Conservation (phyloP, 208 protist species). For the Vickermania ingenoplastis region DNA sequence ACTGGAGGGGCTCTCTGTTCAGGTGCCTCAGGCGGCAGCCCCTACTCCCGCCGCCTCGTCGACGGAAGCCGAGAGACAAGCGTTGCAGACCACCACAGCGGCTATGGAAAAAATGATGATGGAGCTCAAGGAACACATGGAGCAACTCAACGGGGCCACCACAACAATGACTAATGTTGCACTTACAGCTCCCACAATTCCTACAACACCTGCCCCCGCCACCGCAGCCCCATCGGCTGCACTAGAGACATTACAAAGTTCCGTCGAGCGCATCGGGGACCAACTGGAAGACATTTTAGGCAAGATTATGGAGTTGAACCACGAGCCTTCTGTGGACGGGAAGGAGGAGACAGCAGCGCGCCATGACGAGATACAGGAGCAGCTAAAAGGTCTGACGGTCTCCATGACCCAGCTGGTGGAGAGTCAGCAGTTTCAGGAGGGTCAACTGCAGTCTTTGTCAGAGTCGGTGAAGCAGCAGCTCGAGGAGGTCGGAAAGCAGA, state of each 20-base stretch:
- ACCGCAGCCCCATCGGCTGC: background rate
- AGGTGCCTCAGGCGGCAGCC: background rate
- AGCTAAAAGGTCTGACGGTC: background rate
- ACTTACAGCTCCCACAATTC: background rate
- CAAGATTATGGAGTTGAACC: background rate
- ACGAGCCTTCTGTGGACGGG: background rate
- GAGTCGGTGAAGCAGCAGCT: slow-evolving; percentile 4
- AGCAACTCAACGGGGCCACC: background rate
- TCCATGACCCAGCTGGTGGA: slow-evolving; percentile 1
- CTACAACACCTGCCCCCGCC: background rate
- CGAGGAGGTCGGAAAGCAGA: too few species aligned
- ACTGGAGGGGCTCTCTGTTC: background rate
- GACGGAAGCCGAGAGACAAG: background rate
- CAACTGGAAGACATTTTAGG: slow-evolving; percentile 10
- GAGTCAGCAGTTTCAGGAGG: slow-evolving; percentile 2
- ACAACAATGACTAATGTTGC: background rate
- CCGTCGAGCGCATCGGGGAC: slow-evolving; percentile 2
- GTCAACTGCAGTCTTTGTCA: background rate
- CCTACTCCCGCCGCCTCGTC: background rate
- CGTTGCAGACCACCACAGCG: background rate
- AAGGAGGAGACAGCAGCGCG: background rate
- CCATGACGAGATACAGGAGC: background rate
- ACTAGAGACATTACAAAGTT: background rate
- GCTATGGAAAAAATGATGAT: too few species aligned
- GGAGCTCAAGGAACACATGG: background rate